These are phyloP conservation scores for Wickerhamomyces xylosicus DNA, from an alignment of 805 yeast species.

Conservation along the genomic window DNA sequence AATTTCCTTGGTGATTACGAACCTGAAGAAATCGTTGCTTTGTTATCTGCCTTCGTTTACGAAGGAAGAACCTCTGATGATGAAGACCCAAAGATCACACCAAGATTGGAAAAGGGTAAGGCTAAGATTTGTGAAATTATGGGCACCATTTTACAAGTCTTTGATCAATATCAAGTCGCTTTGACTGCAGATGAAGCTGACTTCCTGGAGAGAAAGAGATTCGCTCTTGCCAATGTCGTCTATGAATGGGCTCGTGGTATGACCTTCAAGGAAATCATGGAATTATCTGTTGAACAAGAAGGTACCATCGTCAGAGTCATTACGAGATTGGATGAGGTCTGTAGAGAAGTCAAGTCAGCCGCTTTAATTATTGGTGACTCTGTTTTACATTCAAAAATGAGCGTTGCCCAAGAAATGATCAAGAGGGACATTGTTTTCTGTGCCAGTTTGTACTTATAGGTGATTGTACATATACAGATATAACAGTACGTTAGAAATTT, in stretches of 20 bases:
- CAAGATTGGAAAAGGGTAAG: conserved; percentile 68
- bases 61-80: conserved; percentile 63
- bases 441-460: conserved; percentile 78
- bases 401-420: conserved; percentile 85
- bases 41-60: conserved; percentile 84
- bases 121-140: conserved; percentile 62
- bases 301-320: conserved; percentile 96
- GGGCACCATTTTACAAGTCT: conserved; percentile 48
- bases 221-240: conserved; percentile 86
- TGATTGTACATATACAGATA: not conserved
- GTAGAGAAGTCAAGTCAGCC: conserved; percentile 90
- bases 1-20: conserved; percentile 89
- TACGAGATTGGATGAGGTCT: conserved; percentile 86
- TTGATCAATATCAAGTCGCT: conserved; percentile 56
- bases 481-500: not conserved
- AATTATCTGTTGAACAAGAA: conserved; percentile 80
- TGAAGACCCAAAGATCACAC: conserved; percentile 57
- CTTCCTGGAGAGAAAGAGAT: conserved; percentile 74
- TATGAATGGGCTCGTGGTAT: conserved; percentile 98
- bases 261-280: conserved; percentile 86
- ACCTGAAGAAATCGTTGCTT: conserved; percentile 94
- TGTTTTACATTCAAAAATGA: conserved; percentile 79
- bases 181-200: conserved; percentile 79
- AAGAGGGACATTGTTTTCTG: conserved; percentile 97
- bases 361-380: conserved; percentile 93